These are phyloP conservation scores for Asterophora lycoperdoides DNA, from an alignment of 768 basidiomycete species.

Conservation along the genomic window DNA sequence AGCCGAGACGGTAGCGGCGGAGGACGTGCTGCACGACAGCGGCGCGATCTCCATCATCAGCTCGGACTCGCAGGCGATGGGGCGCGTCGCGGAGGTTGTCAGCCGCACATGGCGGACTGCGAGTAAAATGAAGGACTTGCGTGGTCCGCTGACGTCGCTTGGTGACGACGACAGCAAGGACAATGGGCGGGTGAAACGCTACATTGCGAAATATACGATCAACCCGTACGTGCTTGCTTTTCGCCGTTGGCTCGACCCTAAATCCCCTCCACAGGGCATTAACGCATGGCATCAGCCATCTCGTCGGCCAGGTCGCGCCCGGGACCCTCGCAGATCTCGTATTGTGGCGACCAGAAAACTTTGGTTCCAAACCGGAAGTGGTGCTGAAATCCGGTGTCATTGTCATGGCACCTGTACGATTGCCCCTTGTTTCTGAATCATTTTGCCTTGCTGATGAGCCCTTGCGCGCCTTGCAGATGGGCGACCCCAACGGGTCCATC, in stretches of 20 bases:
- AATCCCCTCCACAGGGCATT: conserved; percentile 61
- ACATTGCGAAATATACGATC: conserved; percentile 94
- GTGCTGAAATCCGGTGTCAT: conserved; percentile 95
- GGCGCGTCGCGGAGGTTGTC: conserved; percentile 92
- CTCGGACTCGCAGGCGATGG: conserved; percentile 98
- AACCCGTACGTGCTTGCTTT: conserved; percentile 83
- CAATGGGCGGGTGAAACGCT: conserved; percentile 91
- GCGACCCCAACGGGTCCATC: conserved; percentile 95
- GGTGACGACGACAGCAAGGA: conserved; percentile 71
- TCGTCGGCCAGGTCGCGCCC: conserved; percentile 78
- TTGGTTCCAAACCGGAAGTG: conserved; percentile 91
- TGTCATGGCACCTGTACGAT: conserved; percentile 75
- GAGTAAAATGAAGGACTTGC: conserved; percentile 82
- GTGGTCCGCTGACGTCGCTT: conserved; percentile 66
- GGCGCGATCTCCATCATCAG: conserved; percentile 98
- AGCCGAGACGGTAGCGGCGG: conserved; percentile 94
- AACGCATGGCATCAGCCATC: conserved; percentile 85
- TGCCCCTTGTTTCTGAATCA: not conserved
- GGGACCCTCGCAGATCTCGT: conserved; percentile 92
- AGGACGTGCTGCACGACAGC: conserved; percentile 88
- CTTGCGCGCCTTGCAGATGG: conserved; percentile 82
- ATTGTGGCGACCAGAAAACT: conserved; percentile 91
- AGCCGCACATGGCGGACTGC: conserved; percentile 95
- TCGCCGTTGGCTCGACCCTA: too few relatives aligned
- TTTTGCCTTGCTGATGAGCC: too few relatives aligned